Percentiles rank a stretch among this genome's conserved stretches.
These are phyloP conservation scores for Colletotrichum sansevieriae DNA, from an alignment of 2,329 filamentous ascomycete species.

Conservation along the genomic window DNA sequence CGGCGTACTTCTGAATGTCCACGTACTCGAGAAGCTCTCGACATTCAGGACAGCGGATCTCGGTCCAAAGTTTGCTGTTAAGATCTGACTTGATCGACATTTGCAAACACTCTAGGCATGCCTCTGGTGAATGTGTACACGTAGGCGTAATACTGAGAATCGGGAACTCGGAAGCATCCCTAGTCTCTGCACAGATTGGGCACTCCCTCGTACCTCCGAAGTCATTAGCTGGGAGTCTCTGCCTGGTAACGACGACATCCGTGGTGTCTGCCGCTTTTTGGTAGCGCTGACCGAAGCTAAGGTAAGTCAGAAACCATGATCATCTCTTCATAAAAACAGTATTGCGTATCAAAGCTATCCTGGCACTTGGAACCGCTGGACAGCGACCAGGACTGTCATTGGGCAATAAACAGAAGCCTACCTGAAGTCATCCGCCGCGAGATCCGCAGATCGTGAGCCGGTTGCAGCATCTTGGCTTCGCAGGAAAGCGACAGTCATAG, in stretches of 20 bases:
- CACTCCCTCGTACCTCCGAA: slow-evolving; percentile 49
- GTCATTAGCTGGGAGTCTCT: slow-evolving; percentile 45
- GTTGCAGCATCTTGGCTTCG: slow-evolving; percentile 45
- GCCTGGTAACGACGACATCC: slow-evolving; percentile 49
- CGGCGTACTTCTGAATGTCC: slow-evolving; percentile 61
- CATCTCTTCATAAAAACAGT: background rate
- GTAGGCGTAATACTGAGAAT: slow-evolving; percentile 49
- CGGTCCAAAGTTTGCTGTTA: slow-evolving; percentile 54
- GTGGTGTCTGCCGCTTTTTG: slow-evolving; percentile 46
- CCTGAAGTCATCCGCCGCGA: slow-evolving; percentile 50
- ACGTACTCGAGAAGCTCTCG: slow-evolving; percentile 55
- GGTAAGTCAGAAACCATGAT: background rate
- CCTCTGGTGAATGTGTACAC: slow-evolving; percentile 51
- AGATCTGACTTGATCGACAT: slow-evolving; percentile 52
- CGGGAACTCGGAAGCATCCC: slow-evolving; percentile 49
- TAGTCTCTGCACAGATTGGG: slow-evolving; percentile 53
- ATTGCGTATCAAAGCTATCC: background rate
- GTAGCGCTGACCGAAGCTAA: slow-evolving; percentile 53
- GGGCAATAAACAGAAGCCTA: slow-evolving; percentile 40
- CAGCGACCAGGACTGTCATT: background rate
- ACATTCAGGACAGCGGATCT: slow-evolving; percentile 67
- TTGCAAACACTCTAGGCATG: slow-evolving; percentile 53
- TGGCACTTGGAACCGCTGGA: background rate
- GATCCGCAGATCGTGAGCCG: slow-evolving; percentile 35
- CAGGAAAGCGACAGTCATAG: slow-evolving; percentile 49